Evolutionary conservation across 2,329 filamentous ascomycete genomes (phyloP).

Genomic region (Microcera coccophila): DNA sequence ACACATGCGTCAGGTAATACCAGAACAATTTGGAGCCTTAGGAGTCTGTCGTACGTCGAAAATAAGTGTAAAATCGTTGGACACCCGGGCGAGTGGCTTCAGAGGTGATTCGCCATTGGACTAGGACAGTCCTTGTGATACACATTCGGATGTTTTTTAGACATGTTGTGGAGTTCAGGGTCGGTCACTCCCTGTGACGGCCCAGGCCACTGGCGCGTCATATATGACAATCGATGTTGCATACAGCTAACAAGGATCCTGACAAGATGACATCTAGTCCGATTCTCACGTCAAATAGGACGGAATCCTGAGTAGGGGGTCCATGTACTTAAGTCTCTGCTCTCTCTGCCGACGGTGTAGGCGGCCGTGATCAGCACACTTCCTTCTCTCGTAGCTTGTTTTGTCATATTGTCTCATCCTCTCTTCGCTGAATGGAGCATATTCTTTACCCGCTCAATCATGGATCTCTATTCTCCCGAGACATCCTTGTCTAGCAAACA

Average conservation of each 20-base stretch:
- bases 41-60: slow-evolving; percentile 22
- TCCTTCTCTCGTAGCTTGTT: too few species aligned
- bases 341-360: too few species aligned
- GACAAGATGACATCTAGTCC: slow-evolving; percentile 15
- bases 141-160: background rate
- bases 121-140: slow-evolving; percentile 10
- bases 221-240: slow-evolving; percentile 24
- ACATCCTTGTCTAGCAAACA: background rate
- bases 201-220: slow-evolving; percentile 25
- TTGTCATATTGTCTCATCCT: slow-evolving; percentile 5
- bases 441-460: background rate
- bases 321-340: background rate
- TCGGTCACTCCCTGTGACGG: background rate
- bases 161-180: background rate
- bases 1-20: slow-evolving; percentile 3
- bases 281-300: too few species aligned
- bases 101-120: slow-evolving; percentile 13
- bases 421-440: background rate
- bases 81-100: slow-evolving; percentile 23
- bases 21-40: slow-evolving; percentile 7
- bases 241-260: slow-evolving; percentile 19
- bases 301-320: slow-evolving; percentile 9
- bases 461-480: background rate
- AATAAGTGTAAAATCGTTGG: slow-evolving; percentile 25
- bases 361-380: too few species aligned